Evolutionary conservation across 208 protist genomes (phyloP).

Genomic region (Herpetomonas samuelpessoai): DNA sequence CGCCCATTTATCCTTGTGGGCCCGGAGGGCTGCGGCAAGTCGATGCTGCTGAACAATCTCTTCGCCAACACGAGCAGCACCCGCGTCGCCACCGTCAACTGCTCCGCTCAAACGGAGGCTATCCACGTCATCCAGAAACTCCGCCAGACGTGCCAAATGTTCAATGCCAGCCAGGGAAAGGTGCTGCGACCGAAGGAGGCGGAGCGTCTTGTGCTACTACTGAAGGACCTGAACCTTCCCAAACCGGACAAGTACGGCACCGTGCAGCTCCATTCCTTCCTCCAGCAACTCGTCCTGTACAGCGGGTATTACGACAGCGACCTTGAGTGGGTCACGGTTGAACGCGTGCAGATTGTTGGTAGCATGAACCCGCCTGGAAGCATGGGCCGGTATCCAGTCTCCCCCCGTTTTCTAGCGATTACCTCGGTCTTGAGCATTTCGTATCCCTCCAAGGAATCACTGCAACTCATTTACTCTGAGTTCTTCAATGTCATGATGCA

Average conservation of each 20-base stretch:
- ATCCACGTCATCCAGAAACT: conserved; percentile 97
- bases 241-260: conserved; percentile 98
- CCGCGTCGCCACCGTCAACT: conserved; percentile 93
- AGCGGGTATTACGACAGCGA: conserved; percentile 95
- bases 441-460: conserved; percentile 92
- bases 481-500: conserved; percentile 93
- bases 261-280: conserved; percentile 95
- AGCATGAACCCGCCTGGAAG: conserved; percentile 96
- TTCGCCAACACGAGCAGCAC: conserved; percentile 72
- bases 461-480: conserved; percentile 93
- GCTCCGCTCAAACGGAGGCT: conserved; percentile 94
- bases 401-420: conserved; percentile 95
- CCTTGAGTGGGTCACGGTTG: conserved; percentile 95
- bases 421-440: conserved; percentile 92
- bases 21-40: conserved; percentile 97
- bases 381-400: conserved; percentile 93
- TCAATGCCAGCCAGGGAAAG: conserved; percentile 92
- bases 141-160: conserved; percentile 91
- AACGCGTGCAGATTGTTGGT: conserved; percentile 95
- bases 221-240: conserved; percentile 98
- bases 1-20: conserved; percentile 96
- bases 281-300: conserved; percentile 98
- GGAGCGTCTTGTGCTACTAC: conserved; percentile 93
- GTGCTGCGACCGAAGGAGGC: conserved; percentile 95
- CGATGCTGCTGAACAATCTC: conserved; percentile 90